These are phyloP conservation scores for Verticillium zaregamsianum DNA, from an alignment of 2,329 filamentous ascomycete genomes.

Conservation along the genomic window DNA sequence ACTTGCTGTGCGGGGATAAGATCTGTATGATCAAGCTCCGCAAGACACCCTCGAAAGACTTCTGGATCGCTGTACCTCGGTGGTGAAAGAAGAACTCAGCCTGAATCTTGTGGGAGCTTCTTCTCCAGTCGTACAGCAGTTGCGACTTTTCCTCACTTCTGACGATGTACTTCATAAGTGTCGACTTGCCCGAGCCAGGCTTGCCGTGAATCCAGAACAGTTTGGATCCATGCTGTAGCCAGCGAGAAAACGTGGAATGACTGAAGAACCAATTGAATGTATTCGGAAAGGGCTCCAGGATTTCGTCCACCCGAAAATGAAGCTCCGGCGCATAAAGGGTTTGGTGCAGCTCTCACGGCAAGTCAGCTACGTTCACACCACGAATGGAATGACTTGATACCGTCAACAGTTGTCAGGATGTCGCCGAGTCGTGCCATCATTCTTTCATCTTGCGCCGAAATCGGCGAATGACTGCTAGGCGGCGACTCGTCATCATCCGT, in stretches of 20 bases:
- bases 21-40: neutral
- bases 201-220: slow-evolving; percentile 36
- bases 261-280: slow-evolving; percentile 34
- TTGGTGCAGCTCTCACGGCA: neutral
- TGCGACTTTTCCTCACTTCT: slow-evolving; percentile 1
- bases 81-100: neutral
- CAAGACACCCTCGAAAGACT: neutral
- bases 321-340: neutral
- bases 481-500: no score
- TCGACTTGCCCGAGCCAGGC: slow-evolving; percentile 42
- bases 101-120: neutral
- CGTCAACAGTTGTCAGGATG: neutral
- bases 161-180: slow-evolving; percentile 34
- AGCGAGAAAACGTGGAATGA: slow-evolving; percentile 17
- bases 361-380: neutral
- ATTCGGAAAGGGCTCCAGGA: slow-evolving; percentile 1
- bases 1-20: neutral
- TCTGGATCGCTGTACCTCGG: neutral
- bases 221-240: slow-evolving; percentile 19
- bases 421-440: neutral
- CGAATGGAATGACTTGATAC: neutral
- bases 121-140: neutral
- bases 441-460: neutral
- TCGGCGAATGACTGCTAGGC: no score
- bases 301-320: neutral